A percentile compares a stretch with the other conserved stretches of the same genome.
phyloP scores from a whole-genome alignment of 805 yeast species.

The Myxozyma monticola region DNA sequence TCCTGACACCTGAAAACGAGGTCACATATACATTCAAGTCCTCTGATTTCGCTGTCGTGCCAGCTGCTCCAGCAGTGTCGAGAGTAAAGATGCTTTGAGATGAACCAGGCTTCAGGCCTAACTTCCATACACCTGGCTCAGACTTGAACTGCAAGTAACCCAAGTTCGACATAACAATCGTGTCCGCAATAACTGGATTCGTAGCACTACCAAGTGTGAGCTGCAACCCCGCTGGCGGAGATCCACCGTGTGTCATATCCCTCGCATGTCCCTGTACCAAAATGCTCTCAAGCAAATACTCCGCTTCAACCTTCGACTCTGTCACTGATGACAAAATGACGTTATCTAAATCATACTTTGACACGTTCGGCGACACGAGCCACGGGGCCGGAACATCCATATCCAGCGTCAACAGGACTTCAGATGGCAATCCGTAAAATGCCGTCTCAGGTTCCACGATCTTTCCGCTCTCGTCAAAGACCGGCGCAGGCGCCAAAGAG shows the following conservation, averaged over 20 bases:
- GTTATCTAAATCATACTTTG: slow-evolving; percentile 64
- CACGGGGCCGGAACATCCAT: slow-evolving; percentile 66
- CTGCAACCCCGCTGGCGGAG: slow-evolving; percentile 55
- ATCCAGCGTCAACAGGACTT: slow-evolving; percentile 54
- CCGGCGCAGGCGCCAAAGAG: slow-evolving; percentile 41
- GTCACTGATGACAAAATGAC: slow-evolving; percentile 47
- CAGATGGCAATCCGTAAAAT: slow-evolving; percentile 54
- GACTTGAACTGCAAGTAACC: slow-evolving; percentile 83
- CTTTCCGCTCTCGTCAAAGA: slow-evolving; percentile 38
- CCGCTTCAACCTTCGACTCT: slow-evolving; percentile 43
- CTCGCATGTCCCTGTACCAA: slow-evolving; percentile 71
- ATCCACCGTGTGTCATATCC: slow-evolving; percentile 42
- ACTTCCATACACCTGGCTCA: slow-evolving; percentile 66
- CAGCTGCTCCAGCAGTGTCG: slow-evolving; percentile 39
- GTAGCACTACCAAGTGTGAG: slow-evolving; percentile 44
- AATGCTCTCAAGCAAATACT: slow-evolving; percentile 54
- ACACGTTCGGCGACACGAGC: slow-evolving; percentile 57
- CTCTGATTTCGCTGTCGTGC: slow-evolving; percentile 4
- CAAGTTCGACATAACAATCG: slow-evolving; percentile 72
- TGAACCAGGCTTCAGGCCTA: slow-evolving; percentile 48
- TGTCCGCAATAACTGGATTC: slow-evolving; percentile 47
- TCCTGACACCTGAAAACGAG: slow-evolving; percentile 48
- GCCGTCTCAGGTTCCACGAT: slow-evolving; percentile 35
- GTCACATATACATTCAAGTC: slow-evolving; percentile 37
- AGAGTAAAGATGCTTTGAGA: slow-evolving; percentile 47